phyloP scores from a whole-genome alignment of 345 rosid genomes.

The Hirschfeldia incana region DNA sequence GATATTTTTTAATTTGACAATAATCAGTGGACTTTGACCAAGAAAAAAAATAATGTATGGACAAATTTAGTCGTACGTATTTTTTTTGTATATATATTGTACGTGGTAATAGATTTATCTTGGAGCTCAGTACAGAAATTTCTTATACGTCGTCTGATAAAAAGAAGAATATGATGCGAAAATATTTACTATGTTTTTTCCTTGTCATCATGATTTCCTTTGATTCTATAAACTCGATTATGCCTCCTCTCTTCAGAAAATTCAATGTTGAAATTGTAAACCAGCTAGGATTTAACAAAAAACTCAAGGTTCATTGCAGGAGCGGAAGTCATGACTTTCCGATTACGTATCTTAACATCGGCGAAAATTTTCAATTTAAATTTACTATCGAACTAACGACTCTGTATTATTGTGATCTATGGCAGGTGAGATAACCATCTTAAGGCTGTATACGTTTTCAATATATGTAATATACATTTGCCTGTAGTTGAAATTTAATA shows the following conservation, averaged over 20 bases:
- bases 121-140: too few relatives aligned
- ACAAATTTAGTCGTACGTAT: too few relatives aligned
- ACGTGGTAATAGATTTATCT: too few relatives aligned
- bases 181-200: neutral
- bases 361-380: slow-evolving; percentile 25
- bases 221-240: slow-evolving; percentile 1
- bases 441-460: neutral
- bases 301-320: slow-evolving; percentile 25
- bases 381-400: neutral
- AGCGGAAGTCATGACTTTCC: slow-evolving; percentile 25
- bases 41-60: too few relatives aligned
- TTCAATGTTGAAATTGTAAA: slow-evolving; percentile 24
- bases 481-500: neutral
- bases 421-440: slow-evolving; percentile 9
- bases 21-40: too few relatives aligned
- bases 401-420: slow-evolving; percentile 24
- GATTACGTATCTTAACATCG: slow-evolving; percentile 19
- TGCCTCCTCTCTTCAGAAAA: slow-evolving; percentile 24
- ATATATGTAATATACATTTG: neutral
- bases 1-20: too few relatives aligned
- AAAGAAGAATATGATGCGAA: neutral
- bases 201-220: slow-evolving; percentile 16
- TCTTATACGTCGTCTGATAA: too few relatives aligned
- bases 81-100: too few relatives aligned
- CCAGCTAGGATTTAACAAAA: slow-evolving; percentile 10